These are phyloP conservation scores for Volutella citrinella DNA, from an alignment of 2,329 filamentous ascomycete species.

Conservation along the genomic window DNA sequence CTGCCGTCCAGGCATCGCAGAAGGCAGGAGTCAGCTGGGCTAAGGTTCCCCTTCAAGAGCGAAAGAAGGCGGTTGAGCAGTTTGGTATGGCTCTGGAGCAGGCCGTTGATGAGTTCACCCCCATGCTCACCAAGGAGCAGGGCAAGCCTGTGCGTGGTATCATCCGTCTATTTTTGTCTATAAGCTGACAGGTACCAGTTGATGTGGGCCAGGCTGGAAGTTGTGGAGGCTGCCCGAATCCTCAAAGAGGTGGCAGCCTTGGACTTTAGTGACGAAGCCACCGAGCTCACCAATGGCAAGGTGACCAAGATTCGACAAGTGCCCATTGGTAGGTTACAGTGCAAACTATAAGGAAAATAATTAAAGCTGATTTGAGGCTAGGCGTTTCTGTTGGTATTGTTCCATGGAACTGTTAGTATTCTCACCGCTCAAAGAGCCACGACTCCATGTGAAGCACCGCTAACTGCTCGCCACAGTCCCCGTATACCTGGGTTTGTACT, in stretches of 20 bases:
- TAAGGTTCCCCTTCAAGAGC: background rate
- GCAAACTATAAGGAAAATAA: no score
- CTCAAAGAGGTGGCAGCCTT: no score
- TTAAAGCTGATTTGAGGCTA: no score
- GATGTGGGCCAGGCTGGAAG: no score
- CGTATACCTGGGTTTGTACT: constrained; percentile 1
- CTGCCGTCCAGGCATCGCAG: background rate
- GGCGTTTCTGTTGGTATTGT: constrained; percentile 8
- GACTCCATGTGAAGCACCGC: background rate
- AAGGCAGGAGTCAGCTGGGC: constrained; percentile 1
- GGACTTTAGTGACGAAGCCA: no score
- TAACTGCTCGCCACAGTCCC: constrained; percentile 1
- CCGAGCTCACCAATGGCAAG: no score
- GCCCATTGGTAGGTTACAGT: no score
- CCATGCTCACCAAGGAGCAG: constrained; percentile 3
- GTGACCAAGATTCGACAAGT: no score
- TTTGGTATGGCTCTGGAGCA: constrained; percentile 1
- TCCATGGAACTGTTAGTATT: constrained; percentile 7
- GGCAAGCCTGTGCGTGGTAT: constrained; percentile 9
- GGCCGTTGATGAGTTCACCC: constrained; percentile 1
- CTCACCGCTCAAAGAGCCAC: no score
- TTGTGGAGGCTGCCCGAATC: no score
- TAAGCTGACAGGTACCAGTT: no score
- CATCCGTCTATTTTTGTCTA: no score
- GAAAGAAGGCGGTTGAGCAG: background rate